phyloP scores from a whole-genome alignment of 164 flowering plant genomes.

The Cinnamomum chago region DNA sequence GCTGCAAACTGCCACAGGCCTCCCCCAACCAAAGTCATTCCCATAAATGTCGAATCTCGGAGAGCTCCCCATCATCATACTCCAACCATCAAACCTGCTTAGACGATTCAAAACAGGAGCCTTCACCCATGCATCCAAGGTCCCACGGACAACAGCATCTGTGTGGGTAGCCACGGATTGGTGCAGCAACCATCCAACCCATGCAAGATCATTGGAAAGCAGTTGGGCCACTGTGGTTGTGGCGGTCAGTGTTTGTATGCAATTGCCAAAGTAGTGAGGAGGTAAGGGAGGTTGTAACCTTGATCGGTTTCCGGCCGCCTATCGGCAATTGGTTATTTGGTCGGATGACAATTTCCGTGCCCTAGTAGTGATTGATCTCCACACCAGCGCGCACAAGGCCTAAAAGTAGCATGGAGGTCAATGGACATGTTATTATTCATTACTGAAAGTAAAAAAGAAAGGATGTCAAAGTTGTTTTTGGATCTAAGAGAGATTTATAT shows the following conservation, averaged over 20 bases:
- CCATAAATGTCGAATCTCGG: conserved; percentile 26
- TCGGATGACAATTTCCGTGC: neutral
- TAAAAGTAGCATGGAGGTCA: too few species aligned
- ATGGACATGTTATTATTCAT: too few species aligned
- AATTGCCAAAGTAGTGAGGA: conserved; percentile 34
- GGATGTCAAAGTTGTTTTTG: too few species aligned
- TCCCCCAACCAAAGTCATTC: too few species aligned
- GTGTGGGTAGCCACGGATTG: neutral
- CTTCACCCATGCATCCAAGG: conserved; percentile 12
- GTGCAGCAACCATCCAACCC: conserved; percentile 30
- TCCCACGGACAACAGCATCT: neutral
- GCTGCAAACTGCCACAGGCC: too few species aligned
- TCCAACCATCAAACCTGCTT: too few species aligned
- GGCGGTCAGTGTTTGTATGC: neutral
- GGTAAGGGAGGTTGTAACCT: conserved; percentile 33
- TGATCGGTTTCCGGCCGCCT: conserved; percentile 16
- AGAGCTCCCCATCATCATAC: conserved; percentile 21
- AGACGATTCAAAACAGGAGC: neutral
- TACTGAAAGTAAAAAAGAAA: too few species aligned
- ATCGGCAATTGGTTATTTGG: neutral
- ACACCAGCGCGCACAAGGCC: conserved; percentile 32
- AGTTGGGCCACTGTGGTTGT: conserved; percentile 25
- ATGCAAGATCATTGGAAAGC: conserved; percentile 12
- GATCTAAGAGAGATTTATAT: too few species aligned
- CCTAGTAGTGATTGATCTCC: conserved; percentile 28